Conservation (phyloP, 2,329 filamentous ascomycete species). For the Whalleya microplaca region DNA sequence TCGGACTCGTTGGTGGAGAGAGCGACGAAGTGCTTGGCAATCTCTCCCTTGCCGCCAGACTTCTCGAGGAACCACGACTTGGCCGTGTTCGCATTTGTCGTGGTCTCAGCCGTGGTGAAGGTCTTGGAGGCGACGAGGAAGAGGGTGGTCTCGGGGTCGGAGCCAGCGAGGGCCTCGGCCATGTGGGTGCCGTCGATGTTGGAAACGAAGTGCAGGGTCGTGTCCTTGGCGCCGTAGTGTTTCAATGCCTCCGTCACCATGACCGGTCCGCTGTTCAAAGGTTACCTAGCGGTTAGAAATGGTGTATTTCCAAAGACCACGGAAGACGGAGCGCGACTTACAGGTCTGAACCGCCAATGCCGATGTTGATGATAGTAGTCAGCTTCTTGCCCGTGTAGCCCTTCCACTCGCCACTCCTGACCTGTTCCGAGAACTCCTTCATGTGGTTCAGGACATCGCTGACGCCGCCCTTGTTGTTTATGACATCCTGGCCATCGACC, state of each 20-base stretch:
- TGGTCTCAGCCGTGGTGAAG: slow-evolving; percentile 97
- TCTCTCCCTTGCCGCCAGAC: slow-evolving; percentile 75
- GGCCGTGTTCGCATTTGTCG: slow-evolving; percentile 94
- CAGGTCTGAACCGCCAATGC: slow-evolving; percentile 98
- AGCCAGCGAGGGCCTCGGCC: slow-evolving; percentile 84
- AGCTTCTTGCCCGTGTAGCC: slow-evolving; percentile 97
- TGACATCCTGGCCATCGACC: slow-evolving; percentile 91
- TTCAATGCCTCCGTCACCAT: slow-evolving; percentile 99
- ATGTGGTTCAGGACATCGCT: slow-evolving; percentile 93
- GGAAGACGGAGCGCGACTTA: slow-evolving; percentile 52
- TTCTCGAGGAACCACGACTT: slow-evolving; percentile 96
- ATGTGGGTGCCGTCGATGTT: slow-evolving; percentile 99
- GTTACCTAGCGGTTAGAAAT: slow-evolving; percentile 15
- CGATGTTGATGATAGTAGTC: slow-evolving; percentile 94
- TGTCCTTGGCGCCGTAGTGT: slow-evolving; percentile 82
- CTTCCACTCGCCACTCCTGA: slow-evolving; percentile 95
- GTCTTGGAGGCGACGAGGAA: slow-evolving; percentile 99
- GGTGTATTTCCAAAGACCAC: neutral
- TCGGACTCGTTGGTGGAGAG: slow-evolving; percentile 94
- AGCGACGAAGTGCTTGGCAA: slow-evolving; percentile 98
- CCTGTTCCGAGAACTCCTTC: slow-evolving; percentile 96
- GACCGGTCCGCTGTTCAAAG: slow-evolving; percentile 79
- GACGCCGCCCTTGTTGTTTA: slow-evolving; percentile 85
- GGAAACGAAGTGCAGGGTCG: slow-evolving; percentile 96
- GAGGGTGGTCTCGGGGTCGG: slow-evolving; percentile 96